Conservation (phyloP, 441 rosid species). For the Gossypium trilobum region DNA sequence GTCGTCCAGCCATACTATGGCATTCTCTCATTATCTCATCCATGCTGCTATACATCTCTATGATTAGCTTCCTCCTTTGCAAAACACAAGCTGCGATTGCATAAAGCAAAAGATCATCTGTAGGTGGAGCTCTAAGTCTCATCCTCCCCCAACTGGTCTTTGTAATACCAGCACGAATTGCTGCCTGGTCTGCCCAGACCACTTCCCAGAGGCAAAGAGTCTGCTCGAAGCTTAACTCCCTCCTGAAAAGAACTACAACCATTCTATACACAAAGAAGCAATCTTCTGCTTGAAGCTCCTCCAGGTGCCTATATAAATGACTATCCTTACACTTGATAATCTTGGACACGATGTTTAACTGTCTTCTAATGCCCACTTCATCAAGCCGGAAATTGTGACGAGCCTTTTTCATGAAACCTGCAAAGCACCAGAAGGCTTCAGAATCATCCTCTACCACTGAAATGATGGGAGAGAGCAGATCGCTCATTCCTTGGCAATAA, state of each 20-base stretch:
- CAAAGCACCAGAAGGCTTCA: conserved; percentile 88
- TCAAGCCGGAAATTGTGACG: conserved; percentile 83
- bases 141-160: conserved; percentile 70
- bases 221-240: conserved; percentile 73
- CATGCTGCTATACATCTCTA: conserved; percentile 75
- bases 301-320: conserved; percentile 65
- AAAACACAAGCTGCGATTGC: conserved; percentile 86
- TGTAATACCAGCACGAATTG: conserved; percentile 62
- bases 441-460: conserved; percentile 55
- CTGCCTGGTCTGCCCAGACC: conserved; percentile 94
- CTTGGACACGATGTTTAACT: conserved; percentile 60
- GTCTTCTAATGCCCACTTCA: conserved; percentile 79
- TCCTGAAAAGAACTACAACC: conserved; percentile 84
- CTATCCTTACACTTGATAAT: conserved; percentile 70
- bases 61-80: conserved; percentile 78
- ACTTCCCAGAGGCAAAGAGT: conserved; percentile 90
- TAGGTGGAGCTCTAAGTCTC: conserved; percentile 73
- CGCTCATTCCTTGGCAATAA: conserved; percentile 94
- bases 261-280: conserved; percentile 87
- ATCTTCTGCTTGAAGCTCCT: conserved; percentile 79
- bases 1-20: conserved; percentile 72
- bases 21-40: conserved; percentile 91
- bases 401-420: conserved; percentile 81
- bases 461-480: conserved; percentile 67
- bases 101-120: conserved; percentile 72